phyloP scores from a whole-genome alignment of 2,329 filamentous ascomycete genomes.

The Rosellinia necatrix region DNA sequence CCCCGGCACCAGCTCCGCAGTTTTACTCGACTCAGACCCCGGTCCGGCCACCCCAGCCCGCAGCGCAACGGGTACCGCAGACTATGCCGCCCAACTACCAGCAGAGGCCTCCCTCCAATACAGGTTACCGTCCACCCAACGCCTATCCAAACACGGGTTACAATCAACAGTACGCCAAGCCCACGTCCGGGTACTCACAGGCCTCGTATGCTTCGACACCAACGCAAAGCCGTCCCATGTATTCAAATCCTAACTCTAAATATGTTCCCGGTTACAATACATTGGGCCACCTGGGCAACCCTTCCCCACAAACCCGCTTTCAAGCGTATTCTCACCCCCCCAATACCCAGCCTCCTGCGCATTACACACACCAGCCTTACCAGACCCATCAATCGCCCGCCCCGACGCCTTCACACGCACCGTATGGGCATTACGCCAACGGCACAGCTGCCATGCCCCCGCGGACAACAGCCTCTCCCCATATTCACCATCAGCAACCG shows the following conservation, averaged over 20 bases:
- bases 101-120: conserved; percentile 44
- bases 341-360: conserved; percentile 33
- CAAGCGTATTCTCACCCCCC: conserved; percentile 36
- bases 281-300: conserved; percentile 48
- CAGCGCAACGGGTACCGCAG: conserved; percentile 47
- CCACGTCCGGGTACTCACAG: conserved; percentile 57
- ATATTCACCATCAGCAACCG: conserved; percentile 38
- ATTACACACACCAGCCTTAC: conserved; percentile 36
- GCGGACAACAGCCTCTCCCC: conserved; percentile 40
- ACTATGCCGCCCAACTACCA: conserved; percentile 45
- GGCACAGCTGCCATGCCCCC: conserved; percentile 34
- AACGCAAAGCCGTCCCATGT: conserved; percentile 48
- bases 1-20: conserved; percentile 48
- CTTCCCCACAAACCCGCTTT: conserved; percentile 44
- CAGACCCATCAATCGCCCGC: conserved; percentile 36
- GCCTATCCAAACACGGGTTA: conserved; percentile 50
- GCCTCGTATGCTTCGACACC: conserved; percentile 51
- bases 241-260: conserved; percentile 40
- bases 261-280: conserved; percentile 48
- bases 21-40: conserved; percentile 52
- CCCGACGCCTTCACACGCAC: conserved; percentile 36
- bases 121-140: conserved; percentile 56
- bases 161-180: conserved; percentile 56
- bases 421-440: conserved; percentile 39
- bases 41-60: conserved; percentile 45